Base-by-base conservation (phyloP, 169 alveolate species). In the Eimeria acervulina region DNA sequence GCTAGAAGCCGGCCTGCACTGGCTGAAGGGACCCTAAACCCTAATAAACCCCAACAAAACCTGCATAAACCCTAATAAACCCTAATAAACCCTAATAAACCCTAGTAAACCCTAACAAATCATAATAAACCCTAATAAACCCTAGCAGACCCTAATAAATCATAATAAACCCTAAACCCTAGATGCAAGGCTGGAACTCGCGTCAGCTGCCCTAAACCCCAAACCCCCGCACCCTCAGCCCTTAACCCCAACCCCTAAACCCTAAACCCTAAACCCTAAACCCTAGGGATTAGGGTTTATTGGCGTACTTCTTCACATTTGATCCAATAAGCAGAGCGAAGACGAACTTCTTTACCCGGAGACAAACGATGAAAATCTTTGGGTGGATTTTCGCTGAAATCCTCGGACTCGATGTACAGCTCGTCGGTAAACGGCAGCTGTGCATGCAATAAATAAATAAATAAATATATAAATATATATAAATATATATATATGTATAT, bases 321-420 rank as follows among this genome's bases (percentile, higher is more conserved):
- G 36, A 98, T 97, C 98, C 98, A 98, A 95, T 97, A 98, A 52
- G 98, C 97, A 84, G 97, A 96, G 47, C 98, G 94, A 74, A 98
- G 97, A 61, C 99, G 96, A 26, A 98, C 99, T 52, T 98, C 98
- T 38, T 96, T 95, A 44, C 98, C 98, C 3, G 97, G 97, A 31
- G 97, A 95, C 40, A 98, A 94, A 40, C 99, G 97, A 88, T 96
- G 97, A 97, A 97, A 98, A 38, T 92, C 97, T 23, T 87, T 85
- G 15, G 97, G 70, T 28, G 99, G 98, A 33, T 94, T 78, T 61
- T 96, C 98, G 94, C 72, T 94, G 93, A 98, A 98, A 90, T 98
- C 99, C 7, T 97, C 97, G 15, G 97, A 83, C 88, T 98, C 99
- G 36, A 98, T 97, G 91, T 95, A 98, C n/a, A 98, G 81, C 83